Percentiles rank a stretch among this genome's conserved stretches.
Conservation (phyloP, 805 yeast species). For the Lipomyces spencermartinsiae region DNA sequence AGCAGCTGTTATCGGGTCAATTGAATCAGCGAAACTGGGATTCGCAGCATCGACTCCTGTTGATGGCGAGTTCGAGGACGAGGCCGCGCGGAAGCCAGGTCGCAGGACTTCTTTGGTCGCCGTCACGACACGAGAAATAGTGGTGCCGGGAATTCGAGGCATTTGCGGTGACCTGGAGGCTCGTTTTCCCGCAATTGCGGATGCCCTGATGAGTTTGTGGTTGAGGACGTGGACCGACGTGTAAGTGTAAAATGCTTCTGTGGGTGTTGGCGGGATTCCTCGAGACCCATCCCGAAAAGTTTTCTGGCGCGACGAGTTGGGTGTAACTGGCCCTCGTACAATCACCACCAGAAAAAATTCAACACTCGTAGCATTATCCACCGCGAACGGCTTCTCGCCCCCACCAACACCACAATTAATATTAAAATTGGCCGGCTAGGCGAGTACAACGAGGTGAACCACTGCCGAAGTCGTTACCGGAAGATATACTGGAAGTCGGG, state of each 20-base stretch:
- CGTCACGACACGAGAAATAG: neutral
- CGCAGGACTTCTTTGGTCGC: neutral
- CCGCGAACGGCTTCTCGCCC: neutral
- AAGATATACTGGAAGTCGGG: neutral
- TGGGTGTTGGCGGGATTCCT: neutral
- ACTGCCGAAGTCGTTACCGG: neutral
- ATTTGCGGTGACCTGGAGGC: neutral
- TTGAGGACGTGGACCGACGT: neutral
- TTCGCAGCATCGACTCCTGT: constrained; percentile 2
- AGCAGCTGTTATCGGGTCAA: constrained; percentile 10
- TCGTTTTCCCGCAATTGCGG: neutral
- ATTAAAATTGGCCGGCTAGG: neutral
- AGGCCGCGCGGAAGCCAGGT: neutral
- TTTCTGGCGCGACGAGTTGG: neutral
- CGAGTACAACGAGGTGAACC: neutral
- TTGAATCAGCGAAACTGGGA: constrained; percentile 8
- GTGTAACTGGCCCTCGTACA: neutral
- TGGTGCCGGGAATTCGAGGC: constrained; percentile 11
- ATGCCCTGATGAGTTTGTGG: neutral
- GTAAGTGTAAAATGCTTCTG: neutral
- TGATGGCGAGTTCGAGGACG: constrained; percentile 10
- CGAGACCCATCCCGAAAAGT: neutral
- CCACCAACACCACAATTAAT: neutral
- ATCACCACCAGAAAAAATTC: neutral
- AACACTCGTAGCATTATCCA: neutral